These are phyloP conservation scores for Candida maesae DNA, from an alignment of 805 yeast genomes.

Conservation along the genomic window DNA sequence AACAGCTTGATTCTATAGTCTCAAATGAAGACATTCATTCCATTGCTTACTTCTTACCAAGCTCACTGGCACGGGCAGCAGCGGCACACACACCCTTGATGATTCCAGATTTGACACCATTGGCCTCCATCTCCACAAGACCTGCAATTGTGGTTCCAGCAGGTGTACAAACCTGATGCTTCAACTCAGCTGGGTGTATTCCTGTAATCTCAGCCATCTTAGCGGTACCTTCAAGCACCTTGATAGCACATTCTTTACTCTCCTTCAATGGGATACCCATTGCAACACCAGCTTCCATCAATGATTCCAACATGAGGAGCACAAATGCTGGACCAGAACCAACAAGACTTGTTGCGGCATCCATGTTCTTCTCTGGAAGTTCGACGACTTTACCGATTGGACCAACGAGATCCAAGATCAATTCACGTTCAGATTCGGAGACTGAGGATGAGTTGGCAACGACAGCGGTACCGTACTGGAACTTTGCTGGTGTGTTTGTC, in stretches of 20 bases:
- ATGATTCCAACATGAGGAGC: slow-evolving; percentile 80
- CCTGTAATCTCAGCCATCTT: slow-evolving; percentile 82
- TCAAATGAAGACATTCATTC: no score
- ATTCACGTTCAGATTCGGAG: slow-evolving; percentile 37
- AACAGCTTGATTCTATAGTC: no score
- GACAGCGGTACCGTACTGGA: slow-evolving; percentile 91
- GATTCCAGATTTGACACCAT: slow-evolving; percentile 82
- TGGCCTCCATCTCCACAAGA: slow-evolving; percentile 84
- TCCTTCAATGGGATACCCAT: slow-evolving; percentile 88
- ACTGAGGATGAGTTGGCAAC: slow-evolving; percentile 66
- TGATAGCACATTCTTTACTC: slow-evolving; percentile 84
- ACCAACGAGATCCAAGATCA: slow-evolving; percentile 47
- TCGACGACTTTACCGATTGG: slow-evolving; percentile 65
- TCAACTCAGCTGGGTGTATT: slow-evolving; percentile 83
- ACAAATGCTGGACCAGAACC: slow-evolving; percentile 98
- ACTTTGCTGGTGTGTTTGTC: slow-evolving; percentile 96
- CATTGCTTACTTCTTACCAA: slow-evolving; percentile 56
- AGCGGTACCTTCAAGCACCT: slow-evolving; percentile 92
- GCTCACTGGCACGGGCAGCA: slow-evolving; percentile 65
- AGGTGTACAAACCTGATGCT: slow-evolving; percentile 90
- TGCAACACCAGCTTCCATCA: slow-evolving; percentile 91
- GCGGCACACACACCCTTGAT: slow-evolving; percentile 90
- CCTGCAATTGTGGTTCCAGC: slow-evolving; percentile 99
- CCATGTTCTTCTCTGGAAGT: slow-evolving; percentile 89
- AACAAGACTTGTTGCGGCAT: slow-evolving; percentile 90